These are phyloP conservation scores for Phaffia tasmanica DNA, from an alignment of 768 basidiomycete species.

Conservation along the genomic window DNA sequence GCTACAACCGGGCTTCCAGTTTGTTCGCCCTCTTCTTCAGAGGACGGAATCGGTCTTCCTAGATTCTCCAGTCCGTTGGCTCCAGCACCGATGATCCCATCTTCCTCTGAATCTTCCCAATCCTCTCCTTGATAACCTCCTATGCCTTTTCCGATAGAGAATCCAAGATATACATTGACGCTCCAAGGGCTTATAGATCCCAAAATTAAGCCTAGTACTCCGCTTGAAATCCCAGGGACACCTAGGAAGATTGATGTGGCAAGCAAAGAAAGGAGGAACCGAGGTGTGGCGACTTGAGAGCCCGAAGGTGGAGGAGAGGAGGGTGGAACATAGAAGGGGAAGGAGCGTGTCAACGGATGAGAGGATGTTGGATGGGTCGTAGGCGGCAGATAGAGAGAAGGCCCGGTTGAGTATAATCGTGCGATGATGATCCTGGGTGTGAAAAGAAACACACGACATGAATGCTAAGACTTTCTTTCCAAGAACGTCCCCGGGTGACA, in stretches of 20 bases:
- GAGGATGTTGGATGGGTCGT: constrained; percentile 53
- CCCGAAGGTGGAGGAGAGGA: constrained; percentile 42
- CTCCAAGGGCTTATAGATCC: constrained; percentile 69
- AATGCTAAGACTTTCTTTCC: neutral
- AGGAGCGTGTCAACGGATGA: constrained; percentile 53
- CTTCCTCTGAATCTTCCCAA: constrained; percentile 30
- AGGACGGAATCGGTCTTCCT: constrained; percentile 9
- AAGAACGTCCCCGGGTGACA: neutral
- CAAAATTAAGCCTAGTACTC: constrained; percentile 60
- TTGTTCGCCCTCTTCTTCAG: neutral
- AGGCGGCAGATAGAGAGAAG: constrained; percentile 56
- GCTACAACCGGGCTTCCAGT: neutral
- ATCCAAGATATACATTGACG: constrained; percentile 61
- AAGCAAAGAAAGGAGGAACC: constrained; percentile 72
- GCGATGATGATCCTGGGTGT: constrained; percentile 63
- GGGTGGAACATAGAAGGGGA: constrained; percentile 34
- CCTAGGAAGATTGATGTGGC: constrained; percentile 79
- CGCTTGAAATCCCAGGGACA: constrained; percentile 61
- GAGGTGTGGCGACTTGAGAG: constrained; percentile 65
- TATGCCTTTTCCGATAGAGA: constrained; percentile 64
- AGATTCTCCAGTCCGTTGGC: constrained; percentile 62
- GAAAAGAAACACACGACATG: constrained; percentile 16
- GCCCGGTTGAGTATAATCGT: constrained; percentile 75
- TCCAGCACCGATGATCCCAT: constrained; percentile 30
- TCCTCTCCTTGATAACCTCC: constrained; percentile 45